Conservation (phyloP, 257 asterid species). For the Petunia secreta region DNA sequence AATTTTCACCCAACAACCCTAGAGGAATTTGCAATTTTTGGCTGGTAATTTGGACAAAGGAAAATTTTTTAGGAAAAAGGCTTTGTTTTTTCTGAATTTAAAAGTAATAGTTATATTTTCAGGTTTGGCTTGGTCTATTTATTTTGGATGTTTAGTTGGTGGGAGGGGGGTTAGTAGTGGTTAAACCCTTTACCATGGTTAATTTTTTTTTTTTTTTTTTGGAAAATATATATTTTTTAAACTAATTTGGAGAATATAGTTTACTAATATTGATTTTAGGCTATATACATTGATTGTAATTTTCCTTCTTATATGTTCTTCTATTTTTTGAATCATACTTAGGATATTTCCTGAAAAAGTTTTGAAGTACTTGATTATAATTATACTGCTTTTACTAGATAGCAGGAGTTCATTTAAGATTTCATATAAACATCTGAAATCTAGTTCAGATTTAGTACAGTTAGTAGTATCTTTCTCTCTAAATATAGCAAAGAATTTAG, state of each 20-base stretch:
- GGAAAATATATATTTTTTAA: neutral
- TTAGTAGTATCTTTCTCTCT: neutral
- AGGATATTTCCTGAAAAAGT: neutral
- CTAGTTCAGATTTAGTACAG: neutral
- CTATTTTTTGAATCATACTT: neutral
- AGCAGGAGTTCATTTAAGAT: neutral
- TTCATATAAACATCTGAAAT: neutral
- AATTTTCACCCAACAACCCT: constrained; percentile 22
- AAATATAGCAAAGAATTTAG: neutral
- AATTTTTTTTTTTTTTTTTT: constrained; percentile 33
- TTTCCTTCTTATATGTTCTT: constrained; percentile 22
- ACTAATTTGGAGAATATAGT: constrained; percentile 26
- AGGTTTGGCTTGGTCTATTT: constrained; percentile 36
- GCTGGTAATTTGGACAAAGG: neutral
- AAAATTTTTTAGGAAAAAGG: neutral
- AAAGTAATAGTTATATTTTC: constrained; percentile 15
- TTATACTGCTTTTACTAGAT: neutral
- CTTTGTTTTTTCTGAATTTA: constrained; percentile 5
- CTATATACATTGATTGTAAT: constrained; percentile 32
- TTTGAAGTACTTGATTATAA: neutral
- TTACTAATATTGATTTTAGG: neutral
- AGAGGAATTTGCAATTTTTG: constrained; percentile 17
- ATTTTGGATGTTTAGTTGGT: constrained; percentile 24
- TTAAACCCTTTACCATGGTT: constrained; percentile 48
- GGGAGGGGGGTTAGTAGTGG: constrained; percentile 21